Base-by-base conservation (phyloP, 2,329 filamentous ascomycete species). In the Thelonectria blattea region DNA sequence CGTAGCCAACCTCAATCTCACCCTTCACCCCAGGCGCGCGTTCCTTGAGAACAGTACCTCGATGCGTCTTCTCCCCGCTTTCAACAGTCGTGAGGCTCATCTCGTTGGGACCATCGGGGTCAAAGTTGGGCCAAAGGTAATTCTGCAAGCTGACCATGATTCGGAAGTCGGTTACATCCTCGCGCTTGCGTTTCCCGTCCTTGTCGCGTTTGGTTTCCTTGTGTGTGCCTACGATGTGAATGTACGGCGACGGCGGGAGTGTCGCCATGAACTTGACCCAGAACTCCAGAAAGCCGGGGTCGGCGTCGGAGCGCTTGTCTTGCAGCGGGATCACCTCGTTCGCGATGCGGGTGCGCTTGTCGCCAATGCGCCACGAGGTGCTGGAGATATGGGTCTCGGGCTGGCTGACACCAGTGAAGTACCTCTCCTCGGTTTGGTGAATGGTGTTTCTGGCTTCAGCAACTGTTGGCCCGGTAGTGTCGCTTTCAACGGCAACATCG, bases 101-200 rank as follows among this genome's bases (percentile, higher is more conserved):
- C 7, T 56, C 30, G 3, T 41, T 57, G 2, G 41, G 20, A 1
- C n/a, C 11, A 1, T 54, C 14, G 0, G 32, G 20, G 15, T 43
- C 30, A 7, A 68, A 68, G 14, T 67, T 64, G 10, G 66, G 64
- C 63, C 66, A 68, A 3, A 68, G 56, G 10, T 68, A 68, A 17
- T 68, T 68, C 15, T 60, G 66, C 43, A 68, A 2, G 12, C 62
- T 68, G 3, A 68, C 47, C 62, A 68, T 47, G 52, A 68, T 64
- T 0, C 56, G 20, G 2, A 68, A 68, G 9, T 68, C 66, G 0
- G 62, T 67, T 2, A 68, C 66, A 4, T 59, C 30, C 8, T 68
- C 60, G 1, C 53, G 46, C 0, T 51, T 65, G 6, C 32, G 49
- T 18, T 68, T 68, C 0, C 66, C 66, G 5, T 68, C 60, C 1